These are phyloP conservation scores for Saccharomyces uvarum DNA, from an alignment of 1,139 yeast species.

Conservation along the genomic window DNA sequence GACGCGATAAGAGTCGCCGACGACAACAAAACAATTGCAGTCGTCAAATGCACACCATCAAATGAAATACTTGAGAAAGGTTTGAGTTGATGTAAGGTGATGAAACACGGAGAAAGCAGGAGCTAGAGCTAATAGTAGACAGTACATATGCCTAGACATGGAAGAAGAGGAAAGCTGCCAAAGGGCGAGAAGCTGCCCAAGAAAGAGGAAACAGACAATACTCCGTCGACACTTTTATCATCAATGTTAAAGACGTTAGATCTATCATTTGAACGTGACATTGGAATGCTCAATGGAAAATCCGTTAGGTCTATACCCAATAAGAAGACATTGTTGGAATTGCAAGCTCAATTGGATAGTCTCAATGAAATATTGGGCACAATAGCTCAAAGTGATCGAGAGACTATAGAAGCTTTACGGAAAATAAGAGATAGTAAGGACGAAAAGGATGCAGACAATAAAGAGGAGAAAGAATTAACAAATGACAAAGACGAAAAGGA, in stretches of 20 bases:
- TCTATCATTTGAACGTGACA: slow-evolving; percentile 49
- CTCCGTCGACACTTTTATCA: slow-evolving; percentile 35
- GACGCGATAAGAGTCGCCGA: background rate
- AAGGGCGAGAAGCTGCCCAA: slow-evolving; percentile 1
- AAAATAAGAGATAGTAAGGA: slow-evolving; percentile 16
- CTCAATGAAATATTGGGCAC: slow-evolving; percentile 44
- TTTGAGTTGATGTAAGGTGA: background rate
- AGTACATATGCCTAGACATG: slow-evolving; percentile 17
- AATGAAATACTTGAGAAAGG: background rate
- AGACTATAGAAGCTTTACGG: slow-evolving; percentile 18
- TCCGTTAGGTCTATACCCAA: slow-evolving; percentile 43
- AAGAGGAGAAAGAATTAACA: slow-evolving; percentile 8
- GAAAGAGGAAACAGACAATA: background rate
- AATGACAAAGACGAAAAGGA: slow-evolving; percentile 6
- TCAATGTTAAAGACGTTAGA: slow-evolving; percentile 48
- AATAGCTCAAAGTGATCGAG: slow-evolving; percentile 41
- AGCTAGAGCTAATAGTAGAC: background rate
- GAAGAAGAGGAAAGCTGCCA: slow-evolving; percentile 16
- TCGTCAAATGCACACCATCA: background rate
- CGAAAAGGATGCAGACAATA: slow-evolving; percentile 13
- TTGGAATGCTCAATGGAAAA: slow-evolving; percentile 57
- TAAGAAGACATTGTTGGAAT: slow-evolving; percentile 38
- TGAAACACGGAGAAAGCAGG: background rate
- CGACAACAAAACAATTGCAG: slow-evolving; percentile 1
- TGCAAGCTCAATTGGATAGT: slow-evolving; percentile 43